phyloP scores from a whole-genome alignment of 345 rosid species.

The Populus euphratica region DNA sequence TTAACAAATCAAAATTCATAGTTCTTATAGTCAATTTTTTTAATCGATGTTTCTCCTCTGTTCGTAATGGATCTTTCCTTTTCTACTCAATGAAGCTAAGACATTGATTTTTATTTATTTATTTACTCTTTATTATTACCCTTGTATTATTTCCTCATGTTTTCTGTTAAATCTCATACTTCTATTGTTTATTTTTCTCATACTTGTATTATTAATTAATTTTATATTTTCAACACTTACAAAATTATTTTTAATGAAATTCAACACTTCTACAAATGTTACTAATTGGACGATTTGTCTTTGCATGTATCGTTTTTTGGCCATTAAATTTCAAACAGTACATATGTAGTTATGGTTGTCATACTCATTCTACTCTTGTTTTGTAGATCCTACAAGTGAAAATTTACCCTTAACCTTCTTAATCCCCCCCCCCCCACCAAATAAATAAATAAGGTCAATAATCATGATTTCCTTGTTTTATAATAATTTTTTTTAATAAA shows the following conservation, averaged over 20 bases:
- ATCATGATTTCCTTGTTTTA: neutral
- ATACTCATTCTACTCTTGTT: neutral
- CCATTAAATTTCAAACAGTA: neutral
- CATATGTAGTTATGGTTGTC: neutral
- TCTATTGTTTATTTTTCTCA: too few relatives aligned
- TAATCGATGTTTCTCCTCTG: neutral
- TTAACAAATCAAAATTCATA: neutral
- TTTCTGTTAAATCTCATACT: too few relatives aligned
- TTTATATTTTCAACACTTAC: too few relatives aligned
- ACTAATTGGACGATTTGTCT: neutral
- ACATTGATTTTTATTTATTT: neutral
- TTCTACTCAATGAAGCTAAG: neutral
- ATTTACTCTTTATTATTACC: neutral
- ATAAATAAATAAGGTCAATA: neutral
- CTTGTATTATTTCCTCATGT: too few relatives aligned
- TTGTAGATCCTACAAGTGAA: neutral
- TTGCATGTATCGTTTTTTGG: neutral
- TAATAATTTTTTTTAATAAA: too few relatives aligned
- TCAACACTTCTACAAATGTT: neutral
- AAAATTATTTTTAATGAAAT: too few relatives aligned
- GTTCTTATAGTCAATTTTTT: neutral
- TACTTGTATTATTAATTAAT: neutral
- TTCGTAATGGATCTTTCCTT: neutral
- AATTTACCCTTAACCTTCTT: too few relatives aligned
- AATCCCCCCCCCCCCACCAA: too few relatives aligned